phyloP scores from a whole-genome alignment of 345 rosid genomes.

The Gossypium raimondii region DNA sequence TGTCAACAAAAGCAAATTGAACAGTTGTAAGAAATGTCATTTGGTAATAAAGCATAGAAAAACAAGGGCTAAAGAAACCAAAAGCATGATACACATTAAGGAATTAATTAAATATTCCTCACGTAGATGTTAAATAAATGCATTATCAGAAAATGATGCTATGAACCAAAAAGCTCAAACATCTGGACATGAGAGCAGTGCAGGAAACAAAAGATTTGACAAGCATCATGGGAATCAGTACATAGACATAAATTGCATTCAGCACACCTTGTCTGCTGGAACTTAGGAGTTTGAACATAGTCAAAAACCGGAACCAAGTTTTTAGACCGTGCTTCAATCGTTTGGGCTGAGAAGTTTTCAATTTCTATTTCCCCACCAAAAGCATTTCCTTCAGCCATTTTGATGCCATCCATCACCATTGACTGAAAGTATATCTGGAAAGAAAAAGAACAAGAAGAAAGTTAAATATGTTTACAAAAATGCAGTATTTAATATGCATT shows the following conservation, averaged over 20 bases:
- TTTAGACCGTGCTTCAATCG: conserved; percentile 64
- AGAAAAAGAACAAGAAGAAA: conserved; percentile 23
- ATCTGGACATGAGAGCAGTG: not conserved
- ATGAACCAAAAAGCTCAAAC: not conserved
- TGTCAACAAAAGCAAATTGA: not conserved
- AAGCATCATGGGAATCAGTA: not conserved
- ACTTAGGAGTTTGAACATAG: conserved; percentile 38
- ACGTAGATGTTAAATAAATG: not conserved
- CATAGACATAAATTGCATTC: not conserved
- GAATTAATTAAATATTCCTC: not conserved
- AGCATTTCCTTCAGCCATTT: conserved; percentile 35
- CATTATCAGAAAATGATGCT: not conserved
- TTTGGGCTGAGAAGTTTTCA: conserved; percentile 51
- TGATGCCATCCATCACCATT: conserved; percentile 29
- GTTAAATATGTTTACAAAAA: conserved; percentile 1
- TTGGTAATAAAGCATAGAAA: not conserved
- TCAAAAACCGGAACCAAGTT: conserved; percentile 65
- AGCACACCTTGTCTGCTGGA: conserved; percentile 42
- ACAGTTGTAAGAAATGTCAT: not conserved
- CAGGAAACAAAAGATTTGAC: not conserved
- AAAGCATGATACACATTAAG: not conserved
- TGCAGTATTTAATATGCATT: not conserved
- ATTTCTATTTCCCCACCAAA: conserved; percentile 65
- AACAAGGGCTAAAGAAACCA: not conserved
- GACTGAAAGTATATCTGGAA: conserved; percentile 62